Evolutionary conservation across 352 stramenopile species (phyloP).

Genomic region (Synura sp.): DNA sequence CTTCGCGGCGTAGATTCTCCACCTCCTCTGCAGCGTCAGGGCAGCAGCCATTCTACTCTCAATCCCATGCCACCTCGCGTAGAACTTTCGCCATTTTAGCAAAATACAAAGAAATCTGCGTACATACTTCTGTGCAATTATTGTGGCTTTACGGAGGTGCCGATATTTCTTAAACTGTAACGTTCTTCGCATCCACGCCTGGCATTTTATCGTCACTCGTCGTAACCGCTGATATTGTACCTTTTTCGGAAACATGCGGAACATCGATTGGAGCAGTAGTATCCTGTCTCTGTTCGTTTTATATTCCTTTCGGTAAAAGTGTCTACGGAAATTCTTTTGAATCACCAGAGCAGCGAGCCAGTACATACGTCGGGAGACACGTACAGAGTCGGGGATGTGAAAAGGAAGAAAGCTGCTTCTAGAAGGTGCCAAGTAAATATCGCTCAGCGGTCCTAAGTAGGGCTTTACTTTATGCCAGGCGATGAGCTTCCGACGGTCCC

Average conservation of each 20-base stretch:
- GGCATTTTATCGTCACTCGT: conserved; percentile 4
- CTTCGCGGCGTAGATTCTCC: neutral
- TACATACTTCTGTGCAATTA: conserved; percentile 35
- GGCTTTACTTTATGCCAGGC: neutral
- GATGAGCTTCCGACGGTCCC: conserved; percentile 1
- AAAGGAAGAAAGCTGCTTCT: neutral
- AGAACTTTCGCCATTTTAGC: neutral
- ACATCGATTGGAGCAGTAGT: conserved; percentile 5
- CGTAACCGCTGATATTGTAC: neutral
- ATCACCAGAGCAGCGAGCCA: conserved; percentile 9
- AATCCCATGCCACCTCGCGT: neutral
- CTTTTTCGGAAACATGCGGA: conserved; percentile 3
- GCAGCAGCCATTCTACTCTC: neutral
- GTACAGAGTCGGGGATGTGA: neutral
- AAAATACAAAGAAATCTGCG: neutral
- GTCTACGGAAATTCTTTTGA: conserved; percentile 5
- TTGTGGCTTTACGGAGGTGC: neutral
- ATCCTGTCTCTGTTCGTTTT: neutral
- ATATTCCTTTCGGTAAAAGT: neutral
- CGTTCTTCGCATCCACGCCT: conserved; percentile 14
- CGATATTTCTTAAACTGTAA: neutral
- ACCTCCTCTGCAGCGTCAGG: neutral
- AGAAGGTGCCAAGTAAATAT: neutral
- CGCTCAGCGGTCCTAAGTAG: neutral
- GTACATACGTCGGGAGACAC: neutral